These are phyloP conservation scores for Ceratocystis huliohia DNA, from an alignment of 2,329 filamentous ascomycete species.

Conservation along the genomic window DNA sequence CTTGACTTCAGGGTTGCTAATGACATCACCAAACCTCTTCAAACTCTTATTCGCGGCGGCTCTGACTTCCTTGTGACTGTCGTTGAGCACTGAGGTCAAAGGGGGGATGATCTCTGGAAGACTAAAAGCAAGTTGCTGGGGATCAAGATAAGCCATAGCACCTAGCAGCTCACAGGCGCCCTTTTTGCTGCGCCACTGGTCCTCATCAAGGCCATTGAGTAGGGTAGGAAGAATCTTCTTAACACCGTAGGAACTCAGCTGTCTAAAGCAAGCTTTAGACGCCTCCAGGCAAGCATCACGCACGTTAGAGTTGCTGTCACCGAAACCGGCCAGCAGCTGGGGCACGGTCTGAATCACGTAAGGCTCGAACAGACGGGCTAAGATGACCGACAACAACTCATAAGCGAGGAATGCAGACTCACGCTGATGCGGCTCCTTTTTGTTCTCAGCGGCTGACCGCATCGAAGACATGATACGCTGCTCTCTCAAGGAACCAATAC, in stretches of 20 bases:
- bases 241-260: conserved; percentile 87
- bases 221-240: conserved; percentile 88
- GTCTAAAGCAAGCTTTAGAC: conserved; percentile 86
- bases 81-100: conserved; percentile 82
- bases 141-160: conserved; percentile 96
- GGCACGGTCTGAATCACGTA: conserved; percentile 94
- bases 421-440: conserved; percentile 78
- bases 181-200: conserved; percentile 97
- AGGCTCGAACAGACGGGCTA: conserved; percentile 84
- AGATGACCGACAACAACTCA: conserved; percentile 74
- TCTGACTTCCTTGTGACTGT: conserved; percentile 95
- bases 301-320: conserved; percentile 77
- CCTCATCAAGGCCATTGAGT: conserved; percentile 81
- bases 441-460: conserved; percentile 77
- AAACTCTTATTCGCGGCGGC: conserved; percentile 85
- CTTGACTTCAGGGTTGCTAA: conserved; percentile 95
- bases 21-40: conserved; percentile 96
- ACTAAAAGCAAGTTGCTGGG: conserved; percentile 82
- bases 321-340: conserved; percentile 77
- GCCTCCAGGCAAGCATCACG: conserved; percentile 86
- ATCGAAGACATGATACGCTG: conserved; percentile 75
- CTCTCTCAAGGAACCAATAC: conserved; percentile 68
- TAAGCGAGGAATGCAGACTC: conserved; percentile 83
- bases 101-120: conserved; percentile 95
- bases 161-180: conserved; percentile 92